Base-by-base conservation (phyloP, 2,329 filamentous ascomycete species). In the Pseudogymnoascus sp. region DNA sequence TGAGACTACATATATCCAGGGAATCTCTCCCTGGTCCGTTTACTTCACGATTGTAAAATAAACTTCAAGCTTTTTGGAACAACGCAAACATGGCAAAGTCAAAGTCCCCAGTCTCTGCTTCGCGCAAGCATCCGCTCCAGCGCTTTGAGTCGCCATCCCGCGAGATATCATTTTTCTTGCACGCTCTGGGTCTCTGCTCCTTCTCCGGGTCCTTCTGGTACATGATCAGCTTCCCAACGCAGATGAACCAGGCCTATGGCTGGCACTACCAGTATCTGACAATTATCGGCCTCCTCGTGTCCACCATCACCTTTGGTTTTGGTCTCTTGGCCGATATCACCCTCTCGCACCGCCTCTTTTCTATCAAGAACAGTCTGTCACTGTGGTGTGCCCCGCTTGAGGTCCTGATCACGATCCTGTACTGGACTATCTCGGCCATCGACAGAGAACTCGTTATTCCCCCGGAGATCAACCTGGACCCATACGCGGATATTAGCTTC, bases 191-290 rank as follows among this genome's bases (percentile, higher is more conserved):
- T 60, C 76, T 82, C 56, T 69, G 75, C 38, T 84, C 81, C 5
- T 85, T 85, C 69, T 67, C 74, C 18, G 78, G 79, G 59, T 83
- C 77, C 60, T 86, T 84, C 71, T 73, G 77, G 64, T 84, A 81
- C 68, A 75, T 86, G 2, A 68, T 72, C 14, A 66, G 69, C 11
- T 83, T 79, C 73, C 80, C 83, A 1, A 81, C 78, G 10, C 74
- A 78, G 61, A 80, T 86, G 50, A 81, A 81, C 60, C 75, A 78
- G 0, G 79, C 84, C 1, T 89, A 87, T 69, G 88, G 88, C 63
- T 81, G 87, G 75, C 82, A 89, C 70, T 82, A 86, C 66, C 86
- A 90, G 73, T 90, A 88, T 70, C 80, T 92, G 33, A 92, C 88
- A 67, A 91, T 91, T 70, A 82, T 91, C 64, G 88, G 87, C 25